A percentile compares a stretch with the other conserved stretches of the same genome.
Conservation (phyloP, 139 green algal species). For the Picochlorum sp. region DNA sequence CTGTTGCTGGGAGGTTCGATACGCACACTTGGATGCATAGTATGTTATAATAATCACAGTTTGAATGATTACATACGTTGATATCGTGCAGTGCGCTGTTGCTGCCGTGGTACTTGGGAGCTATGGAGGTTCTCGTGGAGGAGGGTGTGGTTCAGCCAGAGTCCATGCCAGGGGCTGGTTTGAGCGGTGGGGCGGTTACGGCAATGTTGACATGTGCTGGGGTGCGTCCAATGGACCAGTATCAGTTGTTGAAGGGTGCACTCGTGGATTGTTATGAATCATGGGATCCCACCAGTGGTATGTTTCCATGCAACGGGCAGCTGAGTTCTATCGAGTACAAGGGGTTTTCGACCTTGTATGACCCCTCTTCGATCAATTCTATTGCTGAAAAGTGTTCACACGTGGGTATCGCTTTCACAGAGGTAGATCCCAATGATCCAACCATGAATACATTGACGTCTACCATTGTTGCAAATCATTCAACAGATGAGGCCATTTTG, state of each 20-base stretch:
- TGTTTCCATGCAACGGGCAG: background rate
- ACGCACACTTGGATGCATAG: no score
- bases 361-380: background rate
- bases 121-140: background rate
- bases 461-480: no score
- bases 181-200: background rate
- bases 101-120: background rate
- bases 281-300: background rate
- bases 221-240: background rate
- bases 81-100: background rate
- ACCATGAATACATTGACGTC: background rate
- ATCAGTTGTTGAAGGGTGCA: background rate
- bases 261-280: background rate
- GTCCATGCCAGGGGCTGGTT: background rate
- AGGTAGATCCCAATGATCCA: background rate
- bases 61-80: no score
- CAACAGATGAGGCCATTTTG: background rate
- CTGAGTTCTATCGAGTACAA: background rate
- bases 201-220: conserved; percentile 1
- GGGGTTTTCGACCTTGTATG: background rate
- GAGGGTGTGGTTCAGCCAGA: background rate
- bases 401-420: background rate
- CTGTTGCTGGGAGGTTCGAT: no score
- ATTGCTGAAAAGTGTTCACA: background rate
- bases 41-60: no score